Evolutionary conservation across 768 basidiomycete genomes (phyloP), one percentile per base, ranked within the genome.

Genomic region (Mycena alexandri): DNA sequence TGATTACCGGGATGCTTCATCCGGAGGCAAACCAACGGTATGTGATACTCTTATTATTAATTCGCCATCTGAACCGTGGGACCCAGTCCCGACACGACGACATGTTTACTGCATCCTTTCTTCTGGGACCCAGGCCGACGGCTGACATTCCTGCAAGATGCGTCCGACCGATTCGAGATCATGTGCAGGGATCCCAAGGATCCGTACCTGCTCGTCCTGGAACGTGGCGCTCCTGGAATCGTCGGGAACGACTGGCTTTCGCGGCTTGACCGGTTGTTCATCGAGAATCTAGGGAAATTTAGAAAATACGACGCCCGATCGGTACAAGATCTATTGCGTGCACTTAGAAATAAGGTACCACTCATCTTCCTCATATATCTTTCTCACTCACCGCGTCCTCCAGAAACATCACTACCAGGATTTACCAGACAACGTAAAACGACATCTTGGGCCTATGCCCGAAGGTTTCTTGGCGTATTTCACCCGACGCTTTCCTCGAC

Each of bases 401-500:
- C 73, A 96, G 96, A 97, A 96, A 93, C 93, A 98, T 70, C 96
- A 98, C 75, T 98, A 97, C 75, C 97, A 98, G 80, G 98, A 99
- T 79, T 81, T 99, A 13, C 97, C 97, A 2, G 94, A 95, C 70
- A 89, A 92, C 71, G 94, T 95, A 59, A 96, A 94, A 75, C 88
- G 92, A 46, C 89, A 93, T 79, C 84, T 99, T 12, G 96, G 97
- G 6, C 84, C 92, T 14, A 91, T 99, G 85, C 98, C 98, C 0
- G 91, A 92, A 68, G 97, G 97, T 13, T 99, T 93, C 83, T 79
- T 99, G 59, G 81, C 85, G 1, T 99, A 99, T 79, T 99, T 99
- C 76, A 98, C 97, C 3, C 85, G 89, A 34, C 89, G 96, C n/a
- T 99, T 92, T 81, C 98, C 98, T 16, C 83, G 81, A 17, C 85